Evolutionary conservation across 345 rosid species (phyloP).

Genomic region (Eucalyptus urophylla): DNA sequence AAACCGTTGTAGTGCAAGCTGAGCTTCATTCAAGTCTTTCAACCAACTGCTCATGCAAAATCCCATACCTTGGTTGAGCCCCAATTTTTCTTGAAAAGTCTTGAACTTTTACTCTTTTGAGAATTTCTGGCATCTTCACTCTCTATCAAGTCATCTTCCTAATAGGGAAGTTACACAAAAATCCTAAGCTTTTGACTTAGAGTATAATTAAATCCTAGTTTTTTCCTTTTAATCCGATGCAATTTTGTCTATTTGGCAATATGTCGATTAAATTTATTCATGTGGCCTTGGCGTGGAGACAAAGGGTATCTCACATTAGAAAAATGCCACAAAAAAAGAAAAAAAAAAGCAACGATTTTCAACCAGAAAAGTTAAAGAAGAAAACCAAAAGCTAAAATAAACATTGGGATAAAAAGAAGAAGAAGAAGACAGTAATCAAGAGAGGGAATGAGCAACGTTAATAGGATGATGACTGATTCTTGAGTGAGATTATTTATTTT

Average conservation of each 20-base stretch:
- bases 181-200: not conserved
- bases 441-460: not conserved
- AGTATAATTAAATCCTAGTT: not conserved
- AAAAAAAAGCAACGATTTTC: not conserved
- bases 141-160: not conserved
- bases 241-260: no score
- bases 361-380: not conserved
- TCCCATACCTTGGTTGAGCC: fast-evolving
- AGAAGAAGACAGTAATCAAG: not conserved
- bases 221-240: not conserved
- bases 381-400: not conserved
- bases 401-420: not conserved
- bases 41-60: fast-evolving
- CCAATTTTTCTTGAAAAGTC: not conserved
- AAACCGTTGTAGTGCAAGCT: no score
- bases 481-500: not conserved
- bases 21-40: no score
- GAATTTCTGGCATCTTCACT: not conserved
- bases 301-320: not conserved
- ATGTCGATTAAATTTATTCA: not conserved
- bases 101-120: not conserved
- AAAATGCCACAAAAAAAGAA: not conserved
- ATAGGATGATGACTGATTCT: not conserved
- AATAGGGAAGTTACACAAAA: not conserved
- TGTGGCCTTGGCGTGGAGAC: not conserved